phyloP scores from a whole-genome alignment of 176 grass and related monocot genomes.

The Zizania latifolia region DNA sequence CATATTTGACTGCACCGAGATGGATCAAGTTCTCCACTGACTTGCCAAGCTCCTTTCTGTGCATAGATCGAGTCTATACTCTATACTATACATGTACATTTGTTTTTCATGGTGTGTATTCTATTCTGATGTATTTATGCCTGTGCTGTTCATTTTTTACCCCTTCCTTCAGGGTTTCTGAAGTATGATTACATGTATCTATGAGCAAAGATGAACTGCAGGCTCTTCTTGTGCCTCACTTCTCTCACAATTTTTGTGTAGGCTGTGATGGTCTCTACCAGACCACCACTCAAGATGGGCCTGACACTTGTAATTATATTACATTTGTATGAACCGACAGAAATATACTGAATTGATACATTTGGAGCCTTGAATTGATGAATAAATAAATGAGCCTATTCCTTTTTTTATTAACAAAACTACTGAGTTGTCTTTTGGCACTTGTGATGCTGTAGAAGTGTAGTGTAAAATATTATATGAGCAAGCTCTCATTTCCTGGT shows the following conservation, averaged over 20 bases:
- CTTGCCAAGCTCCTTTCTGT: not conserved
- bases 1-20: conserved; percentile 9
- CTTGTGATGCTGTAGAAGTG: no score
- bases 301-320: conserved; percentile 26
- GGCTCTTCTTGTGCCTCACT: conserved; percentile 15
- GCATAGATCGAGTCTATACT: conserved; percentile 36
- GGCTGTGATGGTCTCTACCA: conserved; percentile 13
- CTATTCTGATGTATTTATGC: conserved; percentile 11
- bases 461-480: no score
- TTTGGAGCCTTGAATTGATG: not conserved
- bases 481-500: no score
- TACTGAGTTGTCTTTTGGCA: not conserved
- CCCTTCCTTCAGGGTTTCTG: conserved; percentile 13
- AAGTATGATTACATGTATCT: conserved; percentile 28
- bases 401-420: not conserved
- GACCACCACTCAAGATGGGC: not conserved
- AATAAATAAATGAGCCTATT: not conserved
- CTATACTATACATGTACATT: conserved; percentile 32
- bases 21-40: conserved; percentile 5
- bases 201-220: conserved; percentile 13
- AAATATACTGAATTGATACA: not conserved
- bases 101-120: conserved; percentile 31
- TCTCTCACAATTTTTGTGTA: conserved; percentile 19
- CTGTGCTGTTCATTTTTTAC: conserved; percentile 4
- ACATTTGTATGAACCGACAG: conserved; percentile 11